A percentile compares a stretch with the other conserved stretches of the same genome.
These are phyloP conservation scores for Batkoa obscura DNA, from an alignment of 371 early-diverging fungal species.

Conservation along the genomic window DNA sequence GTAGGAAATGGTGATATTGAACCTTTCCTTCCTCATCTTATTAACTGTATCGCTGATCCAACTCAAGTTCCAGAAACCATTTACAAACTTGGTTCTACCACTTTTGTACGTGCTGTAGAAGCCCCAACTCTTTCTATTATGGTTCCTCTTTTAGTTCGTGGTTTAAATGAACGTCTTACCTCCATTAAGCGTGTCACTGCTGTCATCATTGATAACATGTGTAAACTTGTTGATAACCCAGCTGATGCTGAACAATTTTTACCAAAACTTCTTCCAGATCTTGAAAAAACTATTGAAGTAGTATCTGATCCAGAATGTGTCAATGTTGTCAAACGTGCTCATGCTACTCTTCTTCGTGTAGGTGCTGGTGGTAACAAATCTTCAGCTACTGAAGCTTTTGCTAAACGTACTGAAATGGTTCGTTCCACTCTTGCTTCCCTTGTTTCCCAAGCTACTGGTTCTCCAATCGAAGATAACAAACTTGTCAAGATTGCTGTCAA, in stretches of 20 bases:
- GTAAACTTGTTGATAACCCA: slow-evolving; percentile 62
- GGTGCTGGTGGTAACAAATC: slow-evolving; percentile 17
- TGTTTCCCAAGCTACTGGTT: slow-evolving; percentile 8
- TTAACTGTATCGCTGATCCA: slow-evolving; percentile 38
- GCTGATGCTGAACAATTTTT: slow-evolving; percentile 65
- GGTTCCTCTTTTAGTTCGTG: slow-evolving; percentile 58
- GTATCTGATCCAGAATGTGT: slow-evolving; percentile 65
- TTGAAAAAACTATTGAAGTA: slow-evolving; percentile 53
- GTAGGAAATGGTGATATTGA: slow-evolving; percentile 44
- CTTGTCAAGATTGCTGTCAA: slow-evolving; percentile 21
- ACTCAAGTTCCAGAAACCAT: slow-evolving; percentile 44
- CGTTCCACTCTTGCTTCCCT: slow-evolving; percentile 12
- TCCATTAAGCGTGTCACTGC: slow-evolving; percentile 58
- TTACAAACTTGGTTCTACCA: slow-evolving; percentile 43
- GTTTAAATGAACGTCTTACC: slow-evolving; percentile 39
- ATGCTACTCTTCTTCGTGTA: slow-evolving; percentile 29
- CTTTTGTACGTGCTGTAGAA: slow-evolving; percentile 60
- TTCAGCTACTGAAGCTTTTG: slow-evolving; percentile 9
- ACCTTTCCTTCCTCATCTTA: slow-evolving; percentile 36
- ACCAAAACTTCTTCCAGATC: slow-evolving; percentile 55
- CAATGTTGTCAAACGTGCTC: slow-evolving; percentile 36
- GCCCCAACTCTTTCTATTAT: slow-evolving; percentile 63
- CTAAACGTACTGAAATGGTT: slow-evolving; percentile 12
- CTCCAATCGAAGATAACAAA: slow-evolving; percentile 14
- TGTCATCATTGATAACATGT: slow-evolving; percentile 70